Conservation (phyloP, 2,329 filamentous ascomycete species). For the Aspergillus alliaceus region DNA sequence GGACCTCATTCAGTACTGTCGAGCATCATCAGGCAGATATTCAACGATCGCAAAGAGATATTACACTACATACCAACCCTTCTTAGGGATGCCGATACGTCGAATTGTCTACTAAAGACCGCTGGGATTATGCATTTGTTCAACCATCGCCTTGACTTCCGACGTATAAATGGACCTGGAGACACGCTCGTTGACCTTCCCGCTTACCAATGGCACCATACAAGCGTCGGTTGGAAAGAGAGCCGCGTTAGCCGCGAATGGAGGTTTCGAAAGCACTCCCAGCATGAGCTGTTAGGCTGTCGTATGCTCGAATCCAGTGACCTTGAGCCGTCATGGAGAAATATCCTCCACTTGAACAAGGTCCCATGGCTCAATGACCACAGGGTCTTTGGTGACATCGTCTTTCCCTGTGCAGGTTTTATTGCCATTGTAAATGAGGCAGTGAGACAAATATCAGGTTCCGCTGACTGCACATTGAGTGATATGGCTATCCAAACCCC, state of each 20-base stretch:
- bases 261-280: conserved; percentile 22
- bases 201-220: conserved; percentile 24
- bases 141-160: not conserved
- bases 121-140: not conserved
- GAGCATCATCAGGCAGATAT: not conserved
- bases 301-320: conserved; percentile 23
- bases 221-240: conserved; percentile 18
- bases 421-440: conserved; percentile 26
- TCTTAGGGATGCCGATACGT: not conserved
- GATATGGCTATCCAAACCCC: conserved; percentile 13
- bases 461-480: conserved; percentile 12
- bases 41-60: not conserved
- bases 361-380: conserved; percentile 34
- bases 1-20: conserved; percentile 20
- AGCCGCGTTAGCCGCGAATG: conserved; percentile 15
- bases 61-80: not conserved
- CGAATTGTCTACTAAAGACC: not conserved
- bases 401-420: conserved; percentile 28
- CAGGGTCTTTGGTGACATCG: conserved; percentile 16
- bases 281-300: conserved; percentile 31
- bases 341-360: conserved; percentile 24
- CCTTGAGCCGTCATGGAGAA: conserved; percentile 27
- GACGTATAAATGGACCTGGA: not conserved
- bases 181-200: conserved; percentile 13
- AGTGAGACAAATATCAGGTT: conserved; percentile 11